Evolutionary conservation across 345 rosid genomes (phyloP), one percentile per base, ranked within the genome.

Genomic region (Hevea brasiliensis): DNA sequence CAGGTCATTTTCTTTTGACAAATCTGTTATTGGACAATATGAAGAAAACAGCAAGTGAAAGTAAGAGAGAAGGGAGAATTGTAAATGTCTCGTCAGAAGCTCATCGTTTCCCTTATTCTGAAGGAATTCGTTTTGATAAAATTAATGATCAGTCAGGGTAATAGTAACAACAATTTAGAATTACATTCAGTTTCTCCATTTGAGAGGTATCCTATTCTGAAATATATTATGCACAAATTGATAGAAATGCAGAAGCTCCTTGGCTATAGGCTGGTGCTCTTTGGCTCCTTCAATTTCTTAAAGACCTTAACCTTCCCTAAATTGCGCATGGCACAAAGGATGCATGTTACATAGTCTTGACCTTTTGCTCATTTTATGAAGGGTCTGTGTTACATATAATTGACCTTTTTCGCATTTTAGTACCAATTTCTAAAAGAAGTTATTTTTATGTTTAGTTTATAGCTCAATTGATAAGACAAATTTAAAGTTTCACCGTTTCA

Each of bases 1-100:
- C 85, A 79, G 90, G 90, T 18, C 90, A 85, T 70, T 87, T 87
- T 80, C 87, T 87, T 69, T 71, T 87, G 72, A 81, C 88, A 50
- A 78, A 78, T 61, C 85, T 85, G 18, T 54, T 81, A 59, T 40
- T 83, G 70, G 90, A 87, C 42, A 81, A 67, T 10, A 83, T 85
- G 87, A 87, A 85, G 70, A 76, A 64, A 32, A 81, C 90, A 27
- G 74, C 87, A 3, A 60, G 9, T 62, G 71, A 72, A 67, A 83
- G 80, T 44, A 53, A 67, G 17, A 76, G 53, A 61, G 87, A 85
- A 64, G 90, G 88, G 63, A 72, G 90, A 78, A 87, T 87, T 40
- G 76, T 87, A 40, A 84, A 67, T 61, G 56, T 83, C 24, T 80
- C 90, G 41, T 87, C 90, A 21, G 68, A 72, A 15, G 81, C 72